Percentiles rank a stretch among this genome's conserved stretches.
Evolutionary conservation across 306 rosid genomes (phyloP).

Genomic region (Trifolium pratense): DNA sequence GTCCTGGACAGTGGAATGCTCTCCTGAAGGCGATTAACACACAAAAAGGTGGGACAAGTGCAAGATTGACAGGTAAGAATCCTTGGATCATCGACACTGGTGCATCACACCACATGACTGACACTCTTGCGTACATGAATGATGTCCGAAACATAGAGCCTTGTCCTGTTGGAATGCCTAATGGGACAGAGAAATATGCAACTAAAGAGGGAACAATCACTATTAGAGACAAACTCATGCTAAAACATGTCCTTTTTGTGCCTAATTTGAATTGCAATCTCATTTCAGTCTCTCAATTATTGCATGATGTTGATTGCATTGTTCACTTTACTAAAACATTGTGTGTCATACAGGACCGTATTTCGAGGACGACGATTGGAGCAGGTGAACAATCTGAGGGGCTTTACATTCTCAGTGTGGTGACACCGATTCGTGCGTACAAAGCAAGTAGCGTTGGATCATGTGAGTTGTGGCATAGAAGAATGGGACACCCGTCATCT

Average conservation of each 20-base stretch:
- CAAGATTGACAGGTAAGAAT: neutral
- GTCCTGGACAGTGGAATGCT: neutral
- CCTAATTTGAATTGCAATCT: no score
- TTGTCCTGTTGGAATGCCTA: neutral
- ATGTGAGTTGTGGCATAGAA: constrained; percentile 6
- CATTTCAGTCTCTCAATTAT: no score
- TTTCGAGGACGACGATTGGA: neutral
- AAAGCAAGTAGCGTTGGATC: no score
- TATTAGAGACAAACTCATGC: neutral
- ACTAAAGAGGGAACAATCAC: neutral
- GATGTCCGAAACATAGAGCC: neutral
- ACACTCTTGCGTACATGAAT: neutral
- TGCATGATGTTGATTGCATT: no score
- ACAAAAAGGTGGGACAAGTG: neutral
- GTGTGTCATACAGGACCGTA: neutral
- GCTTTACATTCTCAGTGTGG: neutral
- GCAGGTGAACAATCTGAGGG: neutral
- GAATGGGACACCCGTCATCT: neutral
- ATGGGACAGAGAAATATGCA: neutral
- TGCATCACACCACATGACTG: neutral
- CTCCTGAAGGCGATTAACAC: neutral
- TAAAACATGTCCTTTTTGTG: no score
- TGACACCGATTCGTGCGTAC: neutral
- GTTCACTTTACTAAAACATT: no score
- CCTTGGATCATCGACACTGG: neutral